phyloP scores from a whole-genome alignment of 345 rosid genomes.

The Pelargonium nanum region DNA sequence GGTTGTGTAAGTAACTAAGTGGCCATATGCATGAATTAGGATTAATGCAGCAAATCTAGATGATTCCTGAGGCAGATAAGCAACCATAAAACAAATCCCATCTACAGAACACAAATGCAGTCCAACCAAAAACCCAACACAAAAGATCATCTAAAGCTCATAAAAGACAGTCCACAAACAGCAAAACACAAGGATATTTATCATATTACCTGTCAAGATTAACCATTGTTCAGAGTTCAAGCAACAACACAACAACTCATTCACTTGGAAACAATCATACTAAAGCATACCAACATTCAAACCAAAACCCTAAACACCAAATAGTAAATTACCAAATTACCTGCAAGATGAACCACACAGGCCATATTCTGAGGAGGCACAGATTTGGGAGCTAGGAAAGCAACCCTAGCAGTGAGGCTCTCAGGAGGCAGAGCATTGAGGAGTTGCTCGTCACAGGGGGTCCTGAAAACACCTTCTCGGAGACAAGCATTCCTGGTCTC shows the following conservation, averaged over 20 bases:
- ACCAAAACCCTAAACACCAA: conserved; percentile 2
- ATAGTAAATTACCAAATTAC: conserved; percentile 23
- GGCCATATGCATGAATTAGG: neutral
- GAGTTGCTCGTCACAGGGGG: conserved; percentile 76
- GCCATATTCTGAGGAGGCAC: conserved; percentile 81
- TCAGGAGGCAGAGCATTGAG: conserved; percentile 81
- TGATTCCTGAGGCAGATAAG: neutral
- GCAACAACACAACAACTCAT: neutral
- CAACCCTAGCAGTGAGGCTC: conserved; percentile 73
- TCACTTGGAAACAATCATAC: neutral
- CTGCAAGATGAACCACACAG: conserved; percentile 98
- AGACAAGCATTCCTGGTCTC: conserved; percentile 60
- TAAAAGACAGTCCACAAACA: too few relatives aligned
- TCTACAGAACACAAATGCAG: too few relatives aligned
- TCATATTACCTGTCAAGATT: neutral
- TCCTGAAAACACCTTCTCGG: conserved; percentile 77
- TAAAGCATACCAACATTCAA: neutral
- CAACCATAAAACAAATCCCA: too few relatives aligned
- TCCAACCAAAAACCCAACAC: too few relatives aligned
- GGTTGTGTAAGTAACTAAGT: neutral
- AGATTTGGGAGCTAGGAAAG: conserved; percentile 68
- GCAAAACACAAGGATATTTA: neutral
- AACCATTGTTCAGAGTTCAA: neutral
- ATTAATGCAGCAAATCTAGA: too few relatives aligned
- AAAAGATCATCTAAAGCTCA: too few relatives aligned